These are phyloP conservation scores for Heliamphora exappendiculata DNA, from an alignment of 148 eudicot genomes.

Conservation along the genomic window DNA sequence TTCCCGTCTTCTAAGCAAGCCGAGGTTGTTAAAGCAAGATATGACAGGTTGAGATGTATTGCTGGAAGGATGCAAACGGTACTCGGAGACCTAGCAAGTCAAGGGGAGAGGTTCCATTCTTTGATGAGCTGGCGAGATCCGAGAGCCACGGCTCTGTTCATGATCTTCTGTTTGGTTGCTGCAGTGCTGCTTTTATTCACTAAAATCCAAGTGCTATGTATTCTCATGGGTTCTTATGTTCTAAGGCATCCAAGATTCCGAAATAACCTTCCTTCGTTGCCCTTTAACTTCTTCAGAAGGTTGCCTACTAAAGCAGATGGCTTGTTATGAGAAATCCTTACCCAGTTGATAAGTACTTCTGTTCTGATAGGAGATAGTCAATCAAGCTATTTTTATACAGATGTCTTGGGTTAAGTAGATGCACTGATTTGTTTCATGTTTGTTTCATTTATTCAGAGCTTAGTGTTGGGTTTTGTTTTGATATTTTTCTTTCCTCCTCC, in stretches of 20 bases:
- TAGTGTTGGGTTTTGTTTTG: background rate
- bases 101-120: conserved; percentile 30
- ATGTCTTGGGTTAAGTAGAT: background rate
- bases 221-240: conserved; percentile 2
- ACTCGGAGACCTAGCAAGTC: conserved; percentile 40
- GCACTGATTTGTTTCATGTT: background rate
- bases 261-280: conserved; percentile 11
- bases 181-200: conserved; percentile 25
- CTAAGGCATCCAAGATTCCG: conserved; percentile 22
- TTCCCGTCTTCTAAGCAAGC: conserved; percentile 27
- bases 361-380: background rate
- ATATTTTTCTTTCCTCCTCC: background rate
- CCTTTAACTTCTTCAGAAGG: conserved; percentile 19
- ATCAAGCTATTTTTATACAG: background rate
- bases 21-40: conserved; percentile 25
- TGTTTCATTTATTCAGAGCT: background rate
- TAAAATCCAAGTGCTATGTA: background rate
- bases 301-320: conserved; percentile 19
- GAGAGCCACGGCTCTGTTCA: conserved; percentile 30
- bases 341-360: background rate
- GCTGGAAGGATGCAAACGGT: conserved; percentile 36
- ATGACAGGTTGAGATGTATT: conserved; percentile 32
- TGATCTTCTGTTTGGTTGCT: conserved; percentile 25
- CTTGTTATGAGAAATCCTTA: conserved; percentile 7
- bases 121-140: conserved; percentile 41